Base-by-base conservation (phyloP, 2,329 filamentous ascomycete genomes). In the Talaromyces sp. region DNA sequence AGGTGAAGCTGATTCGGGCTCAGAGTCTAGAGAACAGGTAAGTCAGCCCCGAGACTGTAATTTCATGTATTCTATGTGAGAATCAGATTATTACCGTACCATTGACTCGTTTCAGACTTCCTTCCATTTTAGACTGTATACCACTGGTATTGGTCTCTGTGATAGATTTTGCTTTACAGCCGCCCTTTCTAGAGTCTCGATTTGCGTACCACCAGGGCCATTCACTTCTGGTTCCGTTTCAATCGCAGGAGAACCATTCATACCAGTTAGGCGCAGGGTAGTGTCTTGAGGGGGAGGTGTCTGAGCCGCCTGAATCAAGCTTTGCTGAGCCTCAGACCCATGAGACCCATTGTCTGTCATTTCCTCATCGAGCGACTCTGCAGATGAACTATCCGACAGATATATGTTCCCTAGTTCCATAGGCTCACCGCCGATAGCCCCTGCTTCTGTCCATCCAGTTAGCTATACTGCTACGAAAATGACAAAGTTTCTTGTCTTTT, bases 261-360 rank as follows among this genome's bases (percentile, higher is more conserved):
- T 7, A n/a, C 1, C 3, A n/a, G 15, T n/a, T 17, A 3, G 6
- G 5, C 7, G 8, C 17, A 7, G 17, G 3, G 6, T 1, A 1
- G n/a, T 43, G 15, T n/a, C 15, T 15, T 43, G 6, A 1, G 15
- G 15, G n/a, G 15, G 13, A n/a, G 3, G 6, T 43, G 13, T 15
- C 39, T 43, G 39, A 43, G 39, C 1, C 17, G 39, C 5, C 15
- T 43, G 39, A 43, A 5, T 7, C 15, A n/a, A n/a, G 15, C 39
- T 43, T n/a, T n/a, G 17, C 15, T n/a, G 39, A 43, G 39, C 6
- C 39, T 43, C 39, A n/a, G 39, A n/a, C 39, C 39, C 39, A n/a
- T 2, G 39, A 6, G 17, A 4, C 7, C n/a, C 15, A 7, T 43
- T 6, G 39, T 43, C 39, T 43, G 8, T 7, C 15, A 43, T 43